These are phyloP conservation scores for Whalleya microplaca DNA, from an alignment of 2,329 filamentous ascomycete genomes.

Conservation along the genomic window DNA sequence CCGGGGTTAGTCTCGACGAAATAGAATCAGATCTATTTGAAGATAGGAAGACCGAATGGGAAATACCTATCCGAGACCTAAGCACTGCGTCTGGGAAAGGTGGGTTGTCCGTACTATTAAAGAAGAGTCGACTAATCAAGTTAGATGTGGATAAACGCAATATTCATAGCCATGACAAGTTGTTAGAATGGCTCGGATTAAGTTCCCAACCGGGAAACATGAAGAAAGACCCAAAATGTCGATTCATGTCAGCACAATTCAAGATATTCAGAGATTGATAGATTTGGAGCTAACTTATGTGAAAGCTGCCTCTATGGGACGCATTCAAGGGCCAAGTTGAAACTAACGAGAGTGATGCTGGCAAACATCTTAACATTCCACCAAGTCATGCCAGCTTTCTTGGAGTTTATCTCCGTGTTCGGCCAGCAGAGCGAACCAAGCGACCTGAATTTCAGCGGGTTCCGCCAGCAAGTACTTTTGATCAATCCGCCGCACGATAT, in stretches of 20 bases:
- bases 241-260: conserved; percentile 21
- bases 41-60: not conserved
- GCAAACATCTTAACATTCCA: conserved; percentile 33
- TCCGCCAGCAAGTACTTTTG: conserved; percentile 38
- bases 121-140: not conserved
- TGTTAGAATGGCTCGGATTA: conserved; percentile 7
- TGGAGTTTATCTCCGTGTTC: conserved; percentile 45
- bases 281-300: not conserved
- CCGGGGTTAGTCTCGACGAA: not conserved
- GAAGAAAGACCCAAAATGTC: conserved; percentile 21
- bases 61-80: conserved; percentile 9
- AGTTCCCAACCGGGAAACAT: not conserved
- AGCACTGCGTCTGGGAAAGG: conserved; percentile 5
- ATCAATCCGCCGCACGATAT: conserved; percentile 13
- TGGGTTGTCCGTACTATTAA: not conserved
- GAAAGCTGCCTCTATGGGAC: conserved; percentile 19
- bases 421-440: conserved; percentile 35
- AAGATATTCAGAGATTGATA: not conserved
- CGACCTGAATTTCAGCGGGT: conserved; percentile 42
- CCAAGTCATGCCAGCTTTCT: conserved; percentile 45
- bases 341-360: conserved; percentile 21
- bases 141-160: conserved; percentile 10
- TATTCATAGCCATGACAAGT: not conserved
- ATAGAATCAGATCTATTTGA: conserved; percentile 8
- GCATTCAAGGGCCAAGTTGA: conserved; percentile 16